Base-by-base conservation (phyloP, 495 filamentous ascomycete genomes). In the Neurospora hispaniola region DNA sequence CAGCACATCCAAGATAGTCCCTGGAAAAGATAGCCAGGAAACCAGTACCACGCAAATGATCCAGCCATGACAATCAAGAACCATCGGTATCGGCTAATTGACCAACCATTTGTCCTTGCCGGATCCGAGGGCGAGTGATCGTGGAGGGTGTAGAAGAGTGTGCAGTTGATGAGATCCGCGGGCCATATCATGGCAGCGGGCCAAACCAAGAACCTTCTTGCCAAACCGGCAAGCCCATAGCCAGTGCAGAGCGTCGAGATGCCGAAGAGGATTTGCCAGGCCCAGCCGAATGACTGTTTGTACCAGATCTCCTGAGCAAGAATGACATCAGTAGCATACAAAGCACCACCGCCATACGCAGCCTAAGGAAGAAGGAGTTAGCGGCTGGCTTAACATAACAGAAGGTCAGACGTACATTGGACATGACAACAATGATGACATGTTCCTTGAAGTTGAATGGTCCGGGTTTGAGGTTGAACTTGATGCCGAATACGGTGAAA, bases 401-500 rank as follows among this genome's bases (percentile, higher is more conserved):
- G 18, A 54, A 41, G 41, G 43, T 70, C 46, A 69, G 35, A 79
- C 81, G 42, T 77, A 88, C 86, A 77, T 88, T 88, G 0, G 88
- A 88, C 91, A 93, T 94, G 74, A 92, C 88, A 23, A 90, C 90
- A 76, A 94, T 92, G 71, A 94, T 79, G 35, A 89, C 89, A 84
- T 94, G 91, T 79, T 94, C 91, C 77, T 94, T 94, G 80, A 90
- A 89, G 79, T 93, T 94, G 80, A 94, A 94, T 44, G 86, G 89
- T 44, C 91, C 89, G 7, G 90, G 90, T 71, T 90, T 92, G 16
- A 92, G 76, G 73, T 88, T 89, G 78, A 88, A 89, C 43, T 85
- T 84, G 69, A 86, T 31, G 2, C 91, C 90, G 71, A 86, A 88
- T 43, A 90, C 72, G n/a, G 77, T 86, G 79, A 86, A 89, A 40